Base-by-base conservation (phyloP, 768 basidiomycete genomes). In the Rhizopogon rudus region DNA sequence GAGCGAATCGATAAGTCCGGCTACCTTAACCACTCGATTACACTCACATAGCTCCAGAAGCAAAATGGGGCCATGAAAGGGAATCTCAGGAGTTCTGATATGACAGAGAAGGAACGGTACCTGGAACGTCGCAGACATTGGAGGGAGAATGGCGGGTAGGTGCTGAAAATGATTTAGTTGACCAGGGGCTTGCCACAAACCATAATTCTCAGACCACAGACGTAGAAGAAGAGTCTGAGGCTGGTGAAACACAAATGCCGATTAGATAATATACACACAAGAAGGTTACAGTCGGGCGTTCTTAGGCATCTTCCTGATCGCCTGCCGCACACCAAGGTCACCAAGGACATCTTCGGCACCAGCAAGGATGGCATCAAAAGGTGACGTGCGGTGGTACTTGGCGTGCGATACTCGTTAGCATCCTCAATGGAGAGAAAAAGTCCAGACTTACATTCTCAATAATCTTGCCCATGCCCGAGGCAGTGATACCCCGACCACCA, bases 401-500 rank as follows among this genome's bases (percentile, higher is more conserved):
- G 3, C 20, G 6, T 3, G 25, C 25, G 17, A 37, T 22, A 22
- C 12, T 20, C 35, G 5, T 49, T 6, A 49, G 5, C 31, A 49
- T 37, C 8, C 8, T 16, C 3, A 16, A 37, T 35, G 41, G 10
- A 37, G 22, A 22, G 1, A 4, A 6, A 22, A 37, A 40, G 43
- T 14, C 16, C 3, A 16, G 20, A 74, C 83, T 48, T 64, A 89
- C 89, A 58, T 88, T 91, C 69, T 93, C 92, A 55, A 93, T 80
- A 43, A 85, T 69, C 70, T 82, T 86, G 57, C 93, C 93, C 90
- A 93, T 91, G 7, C 93, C 93, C 5, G 90, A 86, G 43, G 80
- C 76, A 0, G 95, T 97, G 60, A 98, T 76, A 25, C 86, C 91
- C 17, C 95, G 82, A 16, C 95, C 95, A 51, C 93, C 94, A 55